Evolutionary conservation across 73 alveolate species (phyloP), one percentile per base, ranked within the genome.

Genomic region (Blepharisma stoltei): DNA sequence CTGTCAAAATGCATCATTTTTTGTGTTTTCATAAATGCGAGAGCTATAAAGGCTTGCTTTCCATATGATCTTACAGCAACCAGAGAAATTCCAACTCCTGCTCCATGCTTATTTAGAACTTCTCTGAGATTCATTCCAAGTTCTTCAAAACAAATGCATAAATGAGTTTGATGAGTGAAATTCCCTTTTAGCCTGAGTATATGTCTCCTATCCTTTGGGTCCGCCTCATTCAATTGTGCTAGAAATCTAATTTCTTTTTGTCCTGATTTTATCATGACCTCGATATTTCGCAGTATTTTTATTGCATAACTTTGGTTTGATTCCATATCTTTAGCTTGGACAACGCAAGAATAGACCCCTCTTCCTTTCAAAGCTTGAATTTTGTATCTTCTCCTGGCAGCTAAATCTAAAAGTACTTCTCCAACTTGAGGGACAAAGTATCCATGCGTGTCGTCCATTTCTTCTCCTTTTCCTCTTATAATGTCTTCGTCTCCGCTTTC

Each of bases 121-220:
- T 93, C 95, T 83, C 98, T 71, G 27, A 93, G 88, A 83, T 88
- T 90, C 70, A 83, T 23, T 6, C 86, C 94, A 60, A 93, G 18
- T 50, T 82, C 60, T 68, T 93, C 98, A 54, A 85, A 88, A 6
- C 84, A 93, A 48, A 93, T 55, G 78, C 97, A 90, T 25, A 93
- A 53, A 83, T 93, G 98, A n/a, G 78, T 78, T 54, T 81, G 60
- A 77, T 88, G 81, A 54, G 77, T 89, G 66, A 93, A 93, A 37
- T 71, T 47, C 5, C 86, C 97, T 4, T 84, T 76, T 20, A 90
- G 80, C 41, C 97, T 65, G 32, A 93, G 69, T 23, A 85, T 86
- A 52, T 85, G 86, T 73, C 83, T 83, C 67, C 81, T 78, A 67
- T 93, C 94, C 7, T 53, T 41, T 44, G 85, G 75, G 60, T 90